Conservation (phyloP, 2,329 filamentous ascomycete species). For the Aureobasidium sp. region DNA sequence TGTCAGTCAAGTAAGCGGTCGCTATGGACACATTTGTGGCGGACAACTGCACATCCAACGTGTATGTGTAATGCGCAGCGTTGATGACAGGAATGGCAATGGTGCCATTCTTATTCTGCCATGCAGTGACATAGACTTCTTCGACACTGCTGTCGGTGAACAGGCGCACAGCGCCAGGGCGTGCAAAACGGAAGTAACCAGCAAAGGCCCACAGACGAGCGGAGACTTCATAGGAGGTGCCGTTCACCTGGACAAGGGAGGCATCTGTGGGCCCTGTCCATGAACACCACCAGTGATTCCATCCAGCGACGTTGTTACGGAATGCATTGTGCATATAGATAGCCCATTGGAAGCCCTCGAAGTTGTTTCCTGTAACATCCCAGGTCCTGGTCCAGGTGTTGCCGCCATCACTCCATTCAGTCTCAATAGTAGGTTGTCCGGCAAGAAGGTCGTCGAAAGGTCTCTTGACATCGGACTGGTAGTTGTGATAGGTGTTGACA, state of each 20-base stretch:
- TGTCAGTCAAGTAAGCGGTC: constrained; percentile 18
- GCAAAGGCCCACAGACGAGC: constrained; percentile 19
- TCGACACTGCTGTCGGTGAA: constrained; percentile 14
- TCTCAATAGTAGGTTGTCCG: constrained; percentile 18
- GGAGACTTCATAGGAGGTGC: constrained; percentile 15
- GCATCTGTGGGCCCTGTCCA: constrained; percentile 9
- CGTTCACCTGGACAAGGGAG: constrained; percentile 15
- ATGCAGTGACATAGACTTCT: constrained; percentile 18
- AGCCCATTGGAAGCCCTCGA: constrained; percentile 21
- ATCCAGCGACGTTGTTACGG: constrained; percentile 13
- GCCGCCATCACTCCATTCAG: constrained; percentile 17
- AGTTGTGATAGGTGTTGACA: constrained; percentile 19
- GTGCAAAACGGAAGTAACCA: constrained; percentile 19
- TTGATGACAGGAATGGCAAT: constrained; percentile 20
- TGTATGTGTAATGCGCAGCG: constrained; percentile 17
- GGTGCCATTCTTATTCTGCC: constrained; percentile 18
- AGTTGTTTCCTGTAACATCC: constrained; percentile 15
- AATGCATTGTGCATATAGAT: constrained; percentile 21
- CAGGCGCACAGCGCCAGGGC: constrained; percentile 17
- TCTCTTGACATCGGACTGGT: constrained; percentile 17
- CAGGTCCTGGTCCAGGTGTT: constrained; percentile 15
- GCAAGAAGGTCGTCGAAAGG: constrained; percentile 14
- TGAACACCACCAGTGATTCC: constrained; percentile 17
- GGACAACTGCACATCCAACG: constrained; percentile 13
- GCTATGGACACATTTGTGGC: constrained; percentile 11